Percentiles rank a stretch among this genome's conserved stretches.
phyloP scores from a whole-genome alignment of 1,139 yeast species.

The Geotrichum fermentans region DNA sequence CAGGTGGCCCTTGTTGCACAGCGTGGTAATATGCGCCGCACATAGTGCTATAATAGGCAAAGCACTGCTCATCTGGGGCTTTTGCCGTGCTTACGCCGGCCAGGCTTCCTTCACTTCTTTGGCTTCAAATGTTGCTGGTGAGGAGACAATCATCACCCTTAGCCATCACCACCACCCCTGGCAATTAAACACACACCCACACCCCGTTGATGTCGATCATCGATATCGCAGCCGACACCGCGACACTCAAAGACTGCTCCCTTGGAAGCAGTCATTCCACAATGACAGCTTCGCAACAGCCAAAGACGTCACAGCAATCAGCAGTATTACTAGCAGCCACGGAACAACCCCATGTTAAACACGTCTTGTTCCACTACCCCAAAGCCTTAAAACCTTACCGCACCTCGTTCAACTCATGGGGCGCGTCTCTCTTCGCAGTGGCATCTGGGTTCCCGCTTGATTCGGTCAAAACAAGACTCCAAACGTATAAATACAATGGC shows the following conservation, averaged over 20 bases:
- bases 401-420: constrained; percentile 55
- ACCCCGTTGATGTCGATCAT: too few relatives aligned
- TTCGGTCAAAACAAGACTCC: constrained; percentile 79
- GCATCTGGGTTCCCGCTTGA: constrained; percentile 77
- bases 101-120: too few relatives aligned
- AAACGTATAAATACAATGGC: constrained; percentile 62
- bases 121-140: too few relatives aligned
- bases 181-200: too few relatives aligned
- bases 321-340: neutral
- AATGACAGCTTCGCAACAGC: neutral
- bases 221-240: neutral
- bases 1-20: too few relatives aligned
- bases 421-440: constrained; percentile 61
- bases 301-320: neutral
- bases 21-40: too few relatives aligned
- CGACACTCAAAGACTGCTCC: neutral
- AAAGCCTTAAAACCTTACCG: constrained; percentile 49
- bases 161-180: too few relatives aligned
- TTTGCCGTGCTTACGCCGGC: too few relatives aligned
- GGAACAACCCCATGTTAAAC: neutral
- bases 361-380: constrained; percentile 39
- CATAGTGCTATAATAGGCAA: too few relatives aligned
- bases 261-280: neutral
- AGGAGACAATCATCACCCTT: too few relatives aligned
- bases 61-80: too few relatives aligned